Base-by-base conservation (phyloP, 2,329 filamentous ascomycete genomes). In the Arthrinium puccinioides region DNA sequence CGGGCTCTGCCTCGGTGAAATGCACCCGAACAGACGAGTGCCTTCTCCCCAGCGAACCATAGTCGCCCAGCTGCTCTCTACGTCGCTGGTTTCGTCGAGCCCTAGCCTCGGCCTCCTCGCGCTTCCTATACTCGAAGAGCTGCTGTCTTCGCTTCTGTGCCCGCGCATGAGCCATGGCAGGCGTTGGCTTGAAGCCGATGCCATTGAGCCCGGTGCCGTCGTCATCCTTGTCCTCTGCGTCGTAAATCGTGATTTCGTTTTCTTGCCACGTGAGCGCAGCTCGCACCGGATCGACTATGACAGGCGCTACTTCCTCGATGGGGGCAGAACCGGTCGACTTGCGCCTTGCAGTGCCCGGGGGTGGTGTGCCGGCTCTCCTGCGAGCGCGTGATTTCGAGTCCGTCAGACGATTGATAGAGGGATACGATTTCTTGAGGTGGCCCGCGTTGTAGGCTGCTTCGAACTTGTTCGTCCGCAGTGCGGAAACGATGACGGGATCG, bases 191-290 rank as follows among this genome's bases (percentile, higher is more conserved):
- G 59, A 82, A 83, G 1, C 79, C 79, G 42, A 83, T 76, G 5
- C 79, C 79, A 52, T 83, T 82, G 50, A 83, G 76, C 16, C 79
- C 79, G 4, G 72, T 74, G 35, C 79, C 79, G 50, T 83, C 79
- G 49, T 83, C 79, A 44, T 83, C 78, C 44, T 73, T 68, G 50
- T 82, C 79, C 27, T 76, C 64, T 1, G 76, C 74, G 46, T 81
- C 73, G 54, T 82, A 79, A 20, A 81, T 66, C 2, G 79, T 82
- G 42, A 83, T 82, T 51, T 82, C 79, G 46, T 82, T 72, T 45
- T 81, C 76, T 48, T 77, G 76, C 79, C 79, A 83, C 2, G 79
- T 82, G 36, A 82, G 61, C 3, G 75, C 69, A 6, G 76, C 75
- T 24, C 76, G 67, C 9, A 78, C 52, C 0, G 74, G 72, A 38